Conservation (phyloP, 2,329 filamentous ascomycete species). For the Alternaria longipes region DNA sequence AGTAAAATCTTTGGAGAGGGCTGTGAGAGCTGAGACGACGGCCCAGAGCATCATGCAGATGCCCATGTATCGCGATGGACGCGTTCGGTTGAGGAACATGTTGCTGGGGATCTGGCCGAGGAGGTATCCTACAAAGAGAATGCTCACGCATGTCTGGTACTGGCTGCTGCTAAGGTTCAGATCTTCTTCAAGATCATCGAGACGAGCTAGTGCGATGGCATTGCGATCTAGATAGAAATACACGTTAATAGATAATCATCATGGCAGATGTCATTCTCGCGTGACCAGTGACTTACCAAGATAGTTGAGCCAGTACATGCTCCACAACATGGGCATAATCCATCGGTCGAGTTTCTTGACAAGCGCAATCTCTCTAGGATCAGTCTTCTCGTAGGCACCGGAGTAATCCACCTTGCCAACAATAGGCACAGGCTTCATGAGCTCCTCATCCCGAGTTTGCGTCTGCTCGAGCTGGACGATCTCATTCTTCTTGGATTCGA, state of each 20-base stretch:
- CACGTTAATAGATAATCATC: constrained; percentile 10
- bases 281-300: constrained; percentile 12
- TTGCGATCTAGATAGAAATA: constrained; percentile 59
- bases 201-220: constrained; percentile 70
- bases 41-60: constrained; percentile 54
- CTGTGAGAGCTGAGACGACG: constrained; percentile 54
- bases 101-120: constrained; percentile 47
- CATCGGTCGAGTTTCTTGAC: constrained; percentile 44
- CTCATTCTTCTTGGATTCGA: constrained; percentile 38
- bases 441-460: constrained; percentile 31
- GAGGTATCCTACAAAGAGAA: constrained; percentile 48
- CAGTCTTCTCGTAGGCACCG: constrained; percentile 48
- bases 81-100: constrained; percentile 49
- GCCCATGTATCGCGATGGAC: constrained; percentile 38
- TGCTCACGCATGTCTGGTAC: constrained; percentile 38
- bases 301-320: constrained; percentile 29
- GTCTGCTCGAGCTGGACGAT: constrained; percentile 40
- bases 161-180: constrained; percentile 49
- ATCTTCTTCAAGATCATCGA: constrained; percentile 69
- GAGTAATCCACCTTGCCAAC: constrained; percentile 45
- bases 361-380: constrained; percentile 46
- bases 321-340: constrained; percentile 42
- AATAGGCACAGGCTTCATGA: constrained; percentile 34
- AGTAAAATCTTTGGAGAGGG: constrained; percentile 54
- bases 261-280: too few species aligned